Evolutionary conservation across 805 yeast species (phyloP).

Genomic region (Kluyveromyces starmeri): DNA sequence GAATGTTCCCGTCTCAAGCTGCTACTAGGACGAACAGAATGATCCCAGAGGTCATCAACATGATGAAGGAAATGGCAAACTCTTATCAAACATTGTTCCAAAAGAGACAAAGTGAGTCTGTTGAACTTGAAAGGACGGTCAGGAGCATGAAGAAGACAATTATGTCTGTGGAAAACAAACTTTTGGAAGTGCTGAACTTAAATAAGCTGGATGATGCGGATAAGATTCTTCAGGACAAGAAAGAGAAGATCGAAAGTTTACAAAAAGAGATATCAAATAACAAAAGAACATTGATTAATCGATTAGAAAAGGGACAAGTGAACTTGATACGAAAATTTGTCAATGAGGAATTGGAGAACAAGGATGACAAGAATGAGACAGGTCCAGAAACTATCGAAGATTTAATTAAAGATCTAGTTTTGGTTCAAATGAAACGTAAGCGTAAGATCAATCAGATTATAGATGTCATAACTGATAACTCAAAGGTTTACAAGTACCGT

Average conservation of each 20-base stretch:
- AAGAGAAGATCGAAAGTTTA: conserved; percentile 11
- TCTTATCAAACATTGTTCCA: conserved; percentile 43
- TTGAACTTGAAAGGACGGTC: conserved; percentile 22
- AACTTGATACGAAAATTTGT: conserved; percentile 11
- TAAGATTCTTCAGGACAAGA: conserved; percentile 39
- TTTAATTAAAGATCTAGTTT: conserved; percentile 29
- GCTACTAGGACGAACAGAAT: conserved; percentile 24
- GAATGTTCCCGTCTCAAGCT: conserved; percentile 28
- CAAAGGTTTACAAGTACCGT: conserved; percentile 57
- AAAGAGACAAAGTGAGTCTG: conserved; percentile 35
- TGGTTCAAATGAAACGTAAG: conserved; percentile 36
- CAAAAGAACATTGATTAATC: conserved; percentile 19
- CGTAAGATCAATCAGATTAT: conserved; percentile 31
- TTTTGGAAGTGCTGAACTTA: conserved; percentile 41
- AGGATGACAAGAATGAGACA: conserved; percentile 7
- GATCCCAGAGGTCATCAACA: conserved; percentile 21
- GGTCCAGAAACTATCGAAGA: conserved; percentile 12
- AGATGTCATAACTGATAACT: conserved; percentile 30
- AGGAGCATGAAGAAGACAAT: conserved; percentile 18
- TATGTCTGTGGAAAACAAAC: conserved; percentile 15
- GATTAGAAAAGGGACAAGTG: conserved; percentile 27
- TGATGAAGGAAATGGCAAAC: conserved; percentile 40
- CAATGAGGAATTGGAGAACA: conserved; percentile 5
- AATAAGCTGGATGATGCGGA: conserved; percentile 75
- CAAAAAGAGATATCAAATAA: conserved; percentile 9